Evolutionary conservation across 805 yeast genomes (phyloP).

Genomic region (Wickerhamomyces alni): DNA sequence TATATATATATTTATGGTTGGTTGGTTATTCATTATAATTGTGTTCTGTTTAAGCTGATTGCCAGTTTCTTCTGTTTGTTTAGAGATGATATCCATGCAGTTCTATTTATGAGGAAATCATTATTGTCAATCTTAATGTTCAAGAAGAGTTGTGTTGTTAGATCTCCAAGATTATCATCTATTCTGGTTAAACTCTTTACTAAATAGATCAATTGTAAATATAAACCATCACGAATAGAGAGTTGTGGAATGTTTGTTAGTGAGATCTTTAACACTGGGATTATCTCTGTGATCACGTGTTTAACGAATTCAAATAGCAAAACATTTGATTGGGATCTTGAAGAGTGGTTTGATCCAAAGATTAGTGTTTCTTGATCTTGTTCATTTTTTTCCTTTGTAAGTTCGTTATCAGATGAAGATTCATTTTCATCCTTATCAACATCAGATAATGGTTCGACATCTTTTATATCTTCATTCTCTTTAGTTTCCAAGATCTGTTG

Average conservation of each 20-base stretch:
- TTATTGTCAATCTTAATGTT: constrained; percentile 8
- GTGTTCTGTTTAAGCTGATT: constrained; percentile 1
- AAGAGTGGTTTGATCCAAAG: constrained; percentile 1
- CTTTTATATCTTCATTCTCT: background rate
- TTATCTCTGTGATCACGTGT: constrained; percentile 27
- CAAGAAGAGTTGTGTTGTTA: constrained; percentile 37
- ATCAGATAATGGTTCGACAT: no score
- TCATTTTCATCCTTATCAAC: constrained; percentile 16
- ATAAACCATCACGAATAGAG: constrained; percentile 53
- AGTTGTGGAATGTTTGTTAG: constrained; percentile 30
- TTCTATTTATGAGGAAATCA: constrained; percentile 23
- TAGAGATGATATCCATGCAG: constrained; percentile 31
- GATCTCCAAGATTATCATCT: constrained; percentile 61
- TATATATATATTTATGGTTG: no score
- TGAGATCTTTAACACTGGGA: constrained; percentile 25
- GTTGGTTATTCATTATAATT: no score
- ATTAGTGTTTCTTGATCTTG: constrained; percentile 2
- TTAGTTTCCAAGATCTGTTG: no score
- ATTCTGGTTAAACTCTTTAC: constrained; percentile 77
- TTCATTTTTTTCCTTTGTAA: background rate
- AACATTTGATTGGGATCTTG: constrained; percentile 16
- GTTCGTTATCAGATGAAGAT: background rate
- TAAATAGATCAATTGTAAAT: constrained; percentile 81
- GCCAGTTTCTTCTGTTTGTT: constrained; percentile 6
- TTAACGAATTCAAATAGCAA: constrained; percentile 33